Conservation (phyloP, 1,139 yeast species). For the Taphrina pruni region DNA sequence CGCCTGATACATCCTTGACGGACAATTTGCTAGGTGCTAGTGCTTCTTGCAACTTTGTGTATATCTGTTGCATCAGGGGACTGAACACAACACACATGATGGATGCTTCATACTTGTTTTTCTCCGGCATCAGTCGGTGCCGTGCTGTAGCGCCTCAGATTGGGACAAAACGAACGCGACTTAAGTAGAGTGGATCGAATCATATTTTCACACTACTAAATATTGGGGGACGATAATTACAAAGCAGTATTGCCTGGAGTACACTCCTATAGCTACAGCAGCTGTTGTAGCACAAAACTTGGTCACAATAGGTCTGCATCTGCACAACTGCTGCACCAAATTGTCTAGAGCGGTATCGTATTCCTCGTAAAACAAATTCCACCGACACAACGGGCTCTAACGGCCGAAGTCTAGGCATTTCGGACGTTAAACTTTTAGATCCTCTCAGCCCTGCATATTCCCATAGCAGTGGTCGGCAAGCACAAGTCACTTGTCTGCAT, state of each 20-base stretch:
- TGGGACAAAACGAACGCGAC: background rate
- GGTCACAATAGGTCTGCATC: background rate
- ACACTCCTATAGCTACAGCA: background rate
- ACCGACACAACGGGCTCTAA: constrained; percentile 3
- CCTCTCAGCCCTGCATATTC: background rate
- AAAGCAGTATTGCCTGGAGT: background rate
- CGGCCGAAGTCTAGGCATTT: constrained; percentile 4
- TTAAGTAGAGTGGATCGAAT: background rate
- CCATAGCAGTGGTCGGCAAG: background rate
- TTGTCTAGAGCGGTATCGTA: background rate
- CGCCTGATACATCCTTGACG: constrained; percentile 82
- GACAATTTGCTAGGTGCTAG: constrained; percentile 66
- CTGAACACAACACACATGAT: constrained; percentile 40
- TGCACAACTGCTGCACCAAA: background rate
- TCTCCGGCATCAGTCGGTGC: constrained; percentile 39
- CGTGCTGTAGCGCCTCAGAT: constrained; percentile 10
- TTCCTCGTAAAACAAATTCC: background rate
- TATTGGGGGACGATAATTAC: background rate
- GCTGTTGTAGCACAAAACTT: too few relatives aligned
- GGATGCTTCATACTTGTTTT: constrained; percentile 18
- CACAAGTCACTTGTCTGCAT: background rate
- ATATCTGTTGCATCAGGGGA: constrained; percentile 50
- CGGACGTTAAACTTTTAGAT: constrained; percentile 1
- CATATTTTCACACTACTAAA: background rate
- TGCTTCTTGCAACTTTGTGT: constrained; percentile 57